Evolutionary conservation across 805 yeast genomes (phyloP), one percentile per base, ranked within the genome.

Genomic region (Candida silvicultrix): DNA sequence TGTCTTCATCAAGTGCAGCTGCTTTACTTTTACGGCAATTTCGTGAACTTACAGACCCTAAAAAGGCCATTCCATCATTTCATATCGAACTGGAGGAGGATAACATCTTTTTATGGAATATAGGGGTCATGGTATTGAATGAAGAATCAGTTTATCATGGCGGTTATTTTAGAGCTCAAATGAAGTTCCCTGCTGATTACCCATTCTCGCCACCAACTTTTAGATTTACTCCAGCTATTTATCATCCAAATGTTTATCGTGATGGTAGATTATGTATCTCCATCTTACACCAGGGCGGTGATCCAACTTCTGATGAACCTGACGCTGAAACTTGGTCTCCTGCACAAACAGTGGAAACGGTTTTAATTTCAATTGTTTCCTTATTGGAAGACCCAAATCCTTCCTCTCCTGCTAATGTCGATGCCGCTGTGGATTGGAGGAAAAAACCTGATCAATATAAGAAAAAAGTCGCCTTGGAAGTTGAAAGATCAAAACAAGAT

Each of bases 291-390:
- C 87, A 84, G 54, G 85, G 92, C 16, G 97, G 96, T 21, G 96
- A 89, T 62, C 86, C 85, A 18, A 83, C 92, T 43, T 78, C 87
- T 34, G 97, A 89, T 54, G 97, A 90, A 65, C 92, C 90, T 2
- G 96, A 89, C 57, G 83, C 84, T 47, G 97, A 90, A 68, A 89
- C 95, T 18, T 89, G 97, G 97, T 80, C 86, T 19, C 95, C 90
- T 3, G 94, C 88, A 2, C 97, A 90, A 69, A 84, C 94, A 21
- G 97, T 89, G 10, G 97, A 92, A 67, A 74, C 86, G 29, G 96
- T 92, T 10, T 75, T 92, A 58, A 85, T 92, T 45, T 86, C 96
- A 31, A 90, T 92, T 53, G 85, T 92, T 18, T 89, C 97, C 9
- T 74, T 92, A 44, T 75, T 92, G 57, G 96, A 89, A 59, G 97